These are phyloP conservation scores for Chaetomium olivaceum DNA, from an alignment of 2,329 filamentous ascomycete genomes.

Conservation along the genomic window DNA sequence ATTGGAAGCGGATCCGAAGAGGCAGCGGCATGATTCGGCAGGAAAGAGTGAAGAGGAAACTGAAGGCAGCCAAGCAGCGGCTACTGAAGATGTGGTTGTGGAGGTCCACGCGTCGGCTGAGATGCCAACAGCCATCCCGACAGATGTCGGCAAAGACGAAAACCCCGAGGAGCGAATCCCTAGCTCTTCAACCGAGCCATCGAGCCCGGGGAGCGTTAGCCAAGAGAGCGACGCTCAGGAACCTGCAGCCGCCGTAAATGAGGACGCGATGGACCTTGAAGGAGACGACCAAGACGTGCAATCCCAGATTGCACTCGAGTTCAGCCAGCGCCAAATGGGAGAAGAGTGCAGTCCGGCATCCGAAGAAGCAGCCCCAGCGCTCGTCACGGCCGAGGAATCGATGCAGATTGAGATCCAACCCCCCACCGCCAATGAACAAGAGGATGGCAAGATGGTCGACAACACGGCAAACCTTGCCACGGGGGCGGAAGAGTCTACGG, in stretches of 20 bases:
- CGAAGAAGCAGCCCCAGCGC: neutral
- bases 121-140: neutral
- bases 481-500: neutral
- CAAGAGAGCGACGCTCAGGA: constrained; percentile 11
- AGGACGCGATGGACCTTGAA: constrained; percentile 27
- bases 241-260: neutral
- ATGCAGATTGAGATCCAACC: constrained; percentile 23
- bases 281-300: constrained; percentile 35
- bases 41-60: constrained; percentile 22
- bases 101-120: constrained; percentile 12
- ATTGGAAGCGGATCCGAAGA: constrained; percentile 35
- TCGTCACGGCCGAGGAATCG: constrained; percentile 2
- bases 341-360: constrained; percentile 6
- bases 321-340: constrained; percentile 25
- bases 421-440: constrained; percentile 2
- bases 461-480: neutral
- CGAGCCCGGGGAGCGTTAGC: neutral
- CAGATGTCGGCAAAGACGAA: neutral
- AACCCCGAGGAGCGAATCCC: constrained; percentile 18
- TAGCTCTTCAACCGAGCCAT: constrained; percentile 21
- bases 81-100: neutral
- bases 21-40: constrained; percentile 27
- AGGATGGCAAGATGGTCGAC: neutral
- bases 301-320: constrained; percentile 36
- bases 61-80: constrained; percentile 29